Conservation (phyloP, 1,284 basidiomycete genomes). For the Vanrija sp. region DNA sequence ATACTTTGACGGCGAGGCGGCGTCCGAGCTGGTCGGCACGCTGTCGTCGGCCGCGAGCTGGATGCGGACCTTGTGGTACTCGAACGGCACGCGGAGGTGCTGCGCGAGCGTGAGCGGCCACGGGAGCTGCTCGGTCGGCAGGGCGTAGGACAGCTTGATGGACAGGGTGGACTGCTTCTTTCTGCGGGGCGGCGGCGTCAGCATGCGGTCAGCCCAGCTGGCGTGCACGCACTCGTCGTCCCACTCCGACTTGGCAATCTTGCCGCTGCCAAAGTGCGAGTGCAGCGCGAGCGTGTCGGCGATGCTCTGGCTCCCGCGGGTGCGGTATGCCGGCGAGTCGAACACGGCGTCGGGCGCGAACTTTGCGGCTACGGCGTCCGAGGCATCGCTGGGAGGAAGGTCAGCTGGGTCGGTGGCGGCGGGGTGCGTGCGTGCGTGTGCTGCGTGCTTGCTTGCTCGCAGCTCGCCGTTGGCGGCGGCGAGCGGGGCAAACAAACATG, state of each 20-base stretch:
- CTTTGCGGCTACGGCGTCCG: conserved; percentile 31
- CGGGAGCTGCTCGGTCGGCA: conserved; percentile 16
- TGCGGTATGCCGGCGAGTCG: conserved; percentile 14
- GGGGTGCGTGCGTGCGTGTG: no score
- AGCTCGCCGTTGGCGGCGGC: no score
- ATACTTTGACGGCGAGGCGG: conserved; percentile 19
- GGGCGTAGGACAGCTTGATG: conserved; percentile 20
- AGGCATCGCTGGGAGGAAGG: not conserved
- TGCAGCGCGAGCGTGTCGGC: conserved; percentile 31
- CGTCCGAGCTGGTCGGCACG: conserved; percentile 13
- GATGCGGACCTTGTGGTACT: conserved; percentile 18
- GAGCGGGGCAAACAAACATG: no score
- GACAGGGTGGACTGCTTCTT: conserved; percentile 24
- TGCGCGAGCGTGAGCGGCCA: conserved; percentile 10
- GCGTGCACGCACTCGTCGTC: conserved; percentile 34
- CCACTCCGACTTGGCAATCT: conserved; percentile 30
- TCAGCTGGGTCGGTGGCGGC: not conserved
- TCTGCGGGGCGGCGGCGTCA: no score
- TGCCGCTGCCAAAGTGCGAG: conserved; percentile 11
- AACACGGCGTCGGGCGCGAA: conserved; percentile 32
- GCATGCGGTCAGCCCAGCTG: no score
- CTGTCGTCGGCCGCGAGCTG: conserved; percentile 26
- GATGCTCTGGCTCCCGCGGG: conserved; percentile 27
- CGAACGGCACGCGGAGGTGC: conserved; percentile 5
- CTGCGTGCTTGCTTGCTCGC: no score